phyloP scores from a whole-genome alignment of 1,139 yeast species.

The Blastobotrys capitulatus region DNA sequence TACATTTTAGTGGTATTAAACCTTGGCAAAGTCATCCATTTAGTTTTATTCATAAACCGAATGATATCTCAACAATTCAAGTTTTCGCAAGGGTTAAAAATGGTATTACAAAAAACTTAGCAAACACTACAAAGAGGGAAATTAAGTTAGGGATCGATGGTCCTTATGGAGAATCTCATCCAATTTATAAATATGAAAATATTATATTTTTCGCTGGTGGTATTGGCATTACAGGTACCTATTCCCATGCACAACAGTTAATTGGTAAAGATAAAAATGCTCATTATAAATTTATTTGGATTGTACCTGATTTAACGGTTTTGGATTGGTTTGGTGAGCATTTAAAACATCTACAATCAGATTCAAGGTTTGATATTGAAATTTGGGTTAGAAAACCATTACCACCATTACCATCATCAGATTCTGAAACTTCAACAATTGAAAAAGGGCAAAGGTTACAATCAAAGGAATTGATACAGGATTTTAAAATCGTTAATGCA shows the following conservation, averaged over 20 bases:
- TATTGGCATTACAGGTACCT: slow-evolving; percentile 57
- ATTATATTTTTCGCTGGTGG: slow-evolving; percentile 55
- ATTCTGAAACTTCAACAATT: background rate
- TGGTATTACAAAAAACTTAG: slow-evolving; percentile 2
- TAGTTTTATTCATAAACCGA: slow-evolving; percentile 39
- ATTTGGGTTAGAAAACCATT: slow-evolving; percentile 10
- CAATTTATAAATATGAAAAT: slow-evolving; percentile 48
- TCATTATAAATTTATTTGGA: slow-evolving; percentile 19
- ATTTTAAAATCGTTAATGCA: background rate
- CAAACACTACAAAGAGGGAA: background rate
- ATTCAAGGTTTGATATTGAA: slow-evolving; percentile 7
- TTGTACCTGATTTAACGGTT: slow-evolving; percentile 13
- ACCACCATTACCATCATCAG: background rate
- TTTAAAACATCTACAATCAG: slow-evolving; percentile 11
- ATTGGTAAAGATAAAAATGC: slow-evolving; percentile 1
- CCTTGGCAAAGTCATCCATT: slow-evolving; percentile 68
- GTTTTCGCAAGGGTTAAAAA: slow-evolving; percentile 31
- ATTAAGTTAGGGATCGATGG: slow-evolving; percentile 41
- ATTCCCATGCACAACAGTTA: slow-evolving; percentile 21
- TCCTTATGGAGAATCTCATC: slow-evolving; percentile 49
- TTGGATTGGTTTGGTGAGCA: slow-evolving; percentile 20
- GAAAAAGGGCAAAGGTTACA: background rate
- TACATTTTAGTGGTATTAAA: slow-evolving; percentile 41
- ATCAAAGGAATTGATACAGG: background rate
- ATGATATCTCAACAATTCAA: slow-evolving; percentile 25